Evolutionary conservation across 257 asterid genomes (phyloP), one percentile per base, ranked within the genome.

Genomic region (Przewalskia tangutica): DNA sequence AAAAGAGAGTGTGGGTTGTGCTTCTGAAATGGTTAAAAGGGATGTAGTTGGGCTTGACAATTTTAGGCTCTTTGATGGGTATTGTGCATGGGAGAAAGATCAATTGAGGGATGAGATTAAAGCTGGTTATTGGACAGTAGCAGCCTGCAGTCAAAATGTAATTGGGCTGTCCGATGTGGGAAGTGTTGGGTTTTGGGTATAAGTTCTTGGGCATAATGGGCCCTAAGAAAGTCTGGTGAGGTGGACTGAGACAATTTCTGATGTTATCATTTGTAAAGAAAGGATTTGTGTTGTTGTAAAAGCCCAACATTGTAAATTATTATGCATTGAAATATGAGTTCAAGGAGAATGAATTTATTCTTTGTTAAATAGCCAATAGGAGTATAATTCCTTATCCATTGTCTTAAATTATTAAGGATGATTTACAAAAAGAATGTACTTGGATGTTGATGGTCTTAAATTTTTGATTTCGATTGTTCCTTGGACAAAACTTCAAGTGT

Each of bases 1-100:
- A 0, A 95, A 88, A 81, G 97, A 86, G 80, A 90, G 89, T 54
- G 97, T 90, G 16, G 98, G 97, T 0, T 90, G 97, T 81, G 97
- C 93, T 12, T 91, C 97, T 62, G 97, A 95, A 76, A 92, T 93
- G 97, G 98, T 94, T 88, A 90, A 91, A 83, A 90, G 97, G 84
- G 82, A 85, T 23, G 87, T 73, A 46, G 89, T 92, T 42, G 88
- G 73, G n/a, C 86, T 81, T 0, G 90, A 76, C n/a, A 92, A 91
- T 6, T 91, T 95, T 70, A 88, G 93, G 78, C 91, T 95, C 89
- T 93, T 89, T 65, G 95, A 95, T 86, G 99, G 98, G 8, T 95
- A 90, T 50, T 93, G 98, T 85, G 96, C 91, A 0, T 93, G 97
- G 98, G 95, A 90, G 32, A 91, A 78, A 83, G 90, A 86, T n/a